These are phyloP conservation scores for Pinus taeda DNA, from an alignment of 75 land plant genomes.

Conservation along the genomic window DNA sequence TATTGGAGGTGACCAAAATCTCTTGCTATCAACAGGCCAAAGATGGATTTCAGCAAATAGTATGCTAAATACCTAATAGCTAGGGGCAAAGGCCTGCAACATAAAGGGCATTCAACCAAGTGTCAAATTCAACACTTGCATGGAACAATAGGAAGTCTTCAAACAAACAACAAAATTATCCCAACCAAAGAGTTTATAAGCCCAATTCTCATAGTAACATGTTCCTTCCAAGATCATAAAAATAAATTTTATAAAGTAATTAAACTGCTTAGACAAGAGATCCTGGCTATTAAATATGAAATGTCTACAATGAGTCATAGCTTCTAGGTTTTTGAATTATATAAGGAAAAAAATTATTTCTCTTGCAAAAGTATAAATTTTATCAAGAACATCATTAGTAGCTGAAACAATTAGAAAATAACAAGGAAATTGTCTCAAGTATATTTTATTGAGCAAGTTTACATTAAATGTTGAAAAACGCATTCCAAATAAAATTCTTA, in stretches of 20 bases:
- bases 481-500: too few relatives aligned
- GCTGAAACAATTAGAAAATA: background rate
- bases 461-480: too few relatives aligned
- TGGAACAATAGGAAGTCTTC: too few relatives aligned
- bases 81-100: constrained; percentile 87
- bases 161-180: background rate
- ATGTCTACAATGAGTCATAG: too few relatives aligned
- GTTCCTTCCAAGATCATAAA: background rate
- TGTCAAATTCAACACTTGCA: background rate
- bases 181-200: background rate
- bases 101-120: constrained; percentile 2
- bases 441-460: too few relatives aligned
- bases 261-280: background rate
- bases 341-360: too few relatives aligned
- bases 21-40: constrained; percentile 70
- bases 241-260: background rate
- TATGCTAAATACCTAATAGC: constrained; percentile 72
- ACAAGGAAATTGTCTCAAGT: too few relatives aligned
- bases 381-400: background rate
- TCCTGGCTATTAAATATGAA: background rate
- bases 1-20: constrained; percentile 55
- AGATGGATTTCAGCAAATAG: constrained; percentile 74
- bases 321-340: too few relatives aligned
- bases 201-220: background rate
- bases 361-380: too few relatives aligned